Evolutionary conservation across 1,284 basidiomycete genomes (phyloP).

Genomic region (Cryptococcus floricola): DNA sequence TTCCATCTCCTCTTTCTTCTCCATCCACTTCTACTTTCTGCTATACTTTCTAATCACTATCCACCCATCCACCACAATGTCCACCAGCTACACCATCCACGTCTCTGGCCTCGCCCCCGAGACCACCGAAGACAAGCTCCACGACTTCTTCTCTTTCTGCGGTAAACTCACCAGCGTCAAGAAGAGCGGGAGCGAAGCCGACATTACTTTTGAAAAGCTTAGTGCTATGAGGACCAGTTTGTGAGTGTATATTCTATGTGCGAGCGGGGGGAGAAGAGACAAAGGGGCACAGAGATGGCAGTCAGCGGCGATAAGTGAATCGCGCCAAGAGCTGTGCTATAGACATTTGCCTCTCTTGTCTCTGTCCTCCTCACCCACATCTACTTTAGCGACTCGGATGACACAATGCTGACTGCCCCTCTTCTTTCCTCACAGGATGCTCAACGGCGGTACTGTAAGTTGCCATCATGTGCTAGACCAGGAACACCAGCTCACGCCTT

Average conservation of each 20-base stretch:
- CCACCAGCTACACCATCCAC: slow-evolving; percentile 38
- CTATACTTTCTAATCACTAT: neutral
- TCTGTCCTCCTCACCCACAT: neutral
- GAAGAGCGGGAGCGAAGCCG: slow-evolving; percentile 45
- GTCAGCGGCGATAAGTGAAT: neutral
- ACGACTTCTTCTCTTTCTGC: slow-evolving; percentile 51
- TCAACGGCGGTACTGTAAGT: slow-evolving; percentile 50
- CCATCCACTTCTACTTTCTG: neutral
- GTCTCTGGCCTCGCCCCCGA: slow-evolving; percentile 49
- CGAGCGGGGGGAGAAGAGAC: neutral
- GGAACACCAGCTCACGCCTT: neutral
- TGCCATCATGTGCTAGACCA: neutral
- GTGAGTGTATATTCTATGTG: slow-evolving; percentile 18
- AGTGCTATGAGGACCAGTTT: slow-evolving; percentile 49
- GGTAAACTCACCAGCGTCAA: slow-evolving; percentile 47
- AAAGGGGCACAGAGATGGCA: neutral
- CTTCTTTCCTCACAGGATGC: slow-evolving; percentile 27
- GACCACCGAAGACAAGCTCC: slow-evolving; percentile 49
- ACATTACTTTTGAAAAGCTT: slow-evolving; percentile 50
- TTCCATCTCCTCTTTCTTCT: neutral
- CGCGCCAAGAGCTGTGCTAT: too few relatives aligned
- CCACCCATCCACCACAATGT: slow-evolving; percentile 2
- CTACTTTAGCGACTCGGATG: neutral
- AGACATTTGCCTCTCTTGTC: neutral
- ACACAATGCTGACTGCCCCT: neutral